phyloP scores from a whole-genome alignment of 495 filamentous ascomycete species.

The Xylaria scruposa region DNA sequence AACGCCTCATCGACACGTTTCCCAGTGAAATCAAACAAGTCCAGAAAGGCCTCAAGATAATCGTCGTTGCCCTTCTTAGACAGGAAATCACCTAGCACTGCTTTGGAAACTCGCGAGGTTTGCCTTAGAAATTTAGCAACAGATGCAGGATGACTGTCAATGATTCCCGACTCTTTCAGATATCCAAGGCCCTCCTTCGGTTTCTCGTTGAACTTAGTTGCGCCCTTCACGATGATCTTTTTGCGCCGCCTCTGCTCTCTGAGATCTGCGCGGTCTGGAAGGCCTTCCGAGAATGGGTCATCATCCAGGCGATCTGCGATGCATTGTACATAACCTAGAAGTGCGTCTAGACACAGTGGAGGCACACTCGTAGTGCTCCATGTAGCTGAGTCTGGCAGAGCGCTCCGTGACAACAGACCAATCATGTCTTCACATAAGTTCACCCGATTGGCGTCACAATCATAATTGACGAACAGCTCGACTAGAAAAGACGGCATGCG shows the following conservation, averaged over 20 bases:
- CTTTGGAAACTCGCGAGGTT: conserved; percentile 88
- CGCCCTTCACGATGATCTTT: conserved; percentile 84
- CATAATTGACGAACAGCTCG: conserved; percentile 97
- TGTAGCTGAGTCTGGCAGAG: conserved; percentile 95
- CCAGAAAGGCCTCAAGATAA: conserved; percentile 82
- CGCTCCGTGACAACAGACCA: conserved; percentile 88
- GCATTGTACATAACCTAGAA: conserved; percentile 89
- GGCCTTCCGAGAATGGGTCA: conserved; percentile 66
- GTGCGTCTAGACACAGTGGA: conserved; percentile 89
- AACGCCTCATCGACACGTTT: conserved; percentile 91
- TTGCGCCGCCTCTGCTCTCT: conserved; percentile 77
- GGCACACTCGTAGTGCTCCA: conserved; percentile 99
- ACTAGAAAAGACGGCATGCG: conserved; percentile 93
- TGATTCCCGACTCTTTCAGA: conserved; percentile 81
- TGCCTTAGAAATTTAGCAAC: conserved; percentile 85
- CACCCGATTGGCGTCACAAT: conserved; percentile 90
- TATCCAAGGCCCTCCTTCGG: conserved; percentile 90
- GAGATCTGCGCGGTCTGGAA: conserved; percentile 68
- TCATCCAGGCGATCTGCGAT: conserved; percentile 86
- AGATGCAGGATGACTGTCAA: conserved; percentile 73
- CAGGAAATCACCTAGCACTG: conserved; percentile 86
- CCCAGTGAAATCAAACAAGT: conserved; percentile 82
- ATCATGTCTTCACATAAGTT: conserved; percentile 97
- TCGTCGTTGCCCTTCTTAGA: conserved; percentile 86
- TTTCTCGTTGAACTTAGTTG: conserved; percentile 92